A percentile compares a stretch with the other conserved stretches of the same genome.
Evolutionary conservation across 2,329 filamentous ascomycete species (phyloP).

Genomic region (Alternaria brassicicola): DNA sequence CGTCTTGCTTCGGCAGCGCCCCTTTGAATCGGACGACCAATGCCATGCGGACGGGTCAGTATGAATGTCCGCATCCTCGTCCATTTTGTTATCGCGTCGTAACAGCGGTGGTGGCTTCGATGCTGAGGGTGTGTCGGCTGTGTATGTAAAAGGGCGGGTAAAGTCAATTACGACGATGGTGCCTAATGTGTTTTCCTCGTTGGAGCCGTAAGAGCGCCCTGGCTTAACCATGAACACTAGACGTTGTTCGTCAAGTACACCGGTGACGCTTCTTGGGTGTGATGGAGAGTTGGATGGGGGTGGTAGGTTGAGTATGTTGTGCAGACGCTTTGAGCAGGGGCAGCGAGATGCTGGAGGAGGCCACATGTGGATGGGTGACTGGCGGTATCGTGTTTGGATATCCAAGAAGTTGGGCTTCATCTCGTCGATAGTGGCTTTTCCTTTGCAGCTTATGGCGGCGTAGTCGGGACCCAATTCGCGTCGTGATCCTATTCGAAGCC

Average conservation of each 20-base stretch:
- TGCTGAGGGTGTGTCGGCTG: neutral
- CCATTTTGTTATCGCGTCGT: conserved; percentile 13
- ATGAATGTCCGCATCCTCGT: neutral
- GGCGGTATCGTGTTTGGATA: conserved; percentile 29
- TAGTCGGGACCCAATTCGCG: conserved; percentile 39
- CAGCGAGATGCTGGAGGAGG: conserved; percentile 38
- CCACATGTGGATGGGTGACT: conserved; percentile 44
- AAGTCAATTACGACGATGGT: conserved; percentile 45
- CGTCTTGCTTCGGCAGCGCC: conserved; percentile 9
- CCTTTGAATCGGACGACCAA: conserved; percentile 12
- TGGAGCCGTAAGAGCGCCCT: conserved; percentile 26
- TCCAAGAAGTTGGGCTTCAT: conserved; percentile 12
- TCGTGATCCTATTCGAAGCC: conserved; percentile 59
- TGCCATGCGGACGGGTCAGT: conserved; percentile 11
- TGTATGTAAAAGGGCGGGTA: conserved; percentile 15
- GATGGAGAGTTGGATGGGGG: conserved; percentile 9
- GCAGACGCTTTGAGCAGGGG: conserved; percentile 36
- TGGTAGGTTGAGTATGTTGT: conserved; percentile 42
- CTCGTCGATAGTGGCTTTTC: conserved; percentile 9
- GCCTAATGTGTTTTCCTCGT: conserved; percentile 28
- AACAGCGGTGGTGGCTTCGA: neutral
- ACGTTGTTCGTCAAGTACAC: conserved; percentile 39
- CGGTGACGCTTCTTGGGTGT: conserved; percentile 31
- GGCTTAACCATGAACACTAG: conserved; percentile 45
- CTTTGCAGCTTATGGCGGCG: neutral